Evolutionary conservation across 2,329 filamentous ascomycete species (phyloP).

Genomic region (Colletotrichum tropicale): DNA sequence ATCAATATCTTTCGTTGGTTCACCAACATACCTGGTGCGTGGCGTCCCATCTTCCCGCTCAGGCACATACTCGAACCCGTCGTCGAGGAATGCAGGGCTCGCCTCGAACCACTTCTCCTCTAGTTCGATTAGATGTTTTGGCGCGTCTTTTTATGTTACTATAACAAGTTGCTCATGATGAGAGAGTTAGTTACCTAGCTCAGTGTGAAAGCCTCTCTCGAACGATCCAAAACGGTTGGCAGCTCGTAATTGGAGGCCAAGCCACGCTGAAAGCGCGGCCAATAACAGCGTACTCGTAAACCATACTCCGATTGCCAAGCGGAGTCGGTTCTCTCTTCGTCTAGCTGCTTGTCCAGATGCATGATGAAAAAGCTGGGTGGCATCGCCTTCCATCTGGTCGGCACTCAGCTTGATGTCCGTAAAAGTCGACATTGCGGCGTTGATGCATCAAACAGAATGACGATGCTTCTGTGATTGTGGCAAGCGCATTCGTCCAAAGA

Average conservation of each 20-base stretch:
- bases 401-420: not conserved
- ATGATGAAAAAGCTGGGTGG: not conserved
- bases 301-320: not conserved
- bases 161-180: not conserved
- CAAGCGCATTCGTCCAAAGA: not conserved
- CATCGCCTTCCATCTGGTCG: not conserved
- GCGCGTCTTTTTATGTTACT: not conserved
- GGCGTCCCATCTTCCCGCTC: not conserved
- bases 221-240: not conserved
- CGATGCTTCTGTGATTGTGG: not conserved
- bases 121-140: not conserved
- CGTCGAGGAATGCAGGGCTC: not conserved
- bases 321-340: not conserved
- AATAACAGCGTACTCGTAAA: not conserved
- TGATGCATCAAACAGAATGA: not conserved
- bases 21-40: not conserved
- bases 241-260: not conserved
- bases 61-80: not conserved
- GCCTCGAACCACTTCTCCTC: not conserved
- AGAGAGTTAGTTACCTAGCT: not conserved
- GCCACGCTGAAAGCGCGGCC: not conserved
- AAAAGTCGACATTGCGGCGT: not conserved
- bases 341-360: not conserved
- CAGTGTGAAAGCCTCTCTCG: not conserved
- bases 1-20: not conserved